Evolutionary conservation across 306 rosid genomes (phyloP), one percentile per base, ranked within the genome.

Genomic region (Alnus glutinosa): DNA sequence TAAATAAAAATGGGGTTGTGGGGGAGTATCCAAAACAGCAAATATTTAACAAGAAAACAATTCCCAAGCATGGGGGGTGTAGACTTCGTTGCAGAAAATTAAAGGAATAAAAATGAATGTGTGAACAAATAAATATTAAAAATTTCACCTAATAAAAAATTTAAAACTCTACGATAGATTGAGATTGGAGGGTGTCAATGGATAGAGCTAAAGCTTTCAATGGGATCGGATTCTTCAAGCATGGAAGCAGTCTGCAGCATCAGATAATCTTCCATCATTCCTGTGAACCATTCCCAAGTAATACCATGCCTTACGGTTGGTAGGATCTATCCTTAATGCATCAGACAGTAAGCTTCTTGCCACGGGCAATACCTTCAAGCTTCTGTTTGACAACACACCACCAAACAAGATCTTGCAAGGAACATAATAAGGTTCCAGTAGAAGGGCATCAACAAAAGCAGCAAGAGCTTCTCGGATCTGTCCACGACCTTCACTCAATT

Each of bases 191-290:
- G 55, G 67, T 28, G 79, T 89, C 91, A 92, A 79, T 74, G 79
- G 71, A 89, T 28, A 64, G 85, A 76, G 90, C 83, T 82, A 88
- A 94, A 95, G 86, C 89, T 87, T 89, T 94, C 97, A 1, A 92
- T 79, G 18, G 98, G 97, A 82, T 90, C 94, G 4, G 93, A 88
- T 86, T 94, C 97, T 89, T 90, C 97, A 36, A 94, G 97, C 92
- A 94, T 92, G 75, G 91, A 94, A 90, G 91, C 97, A 94, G 81
- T 94, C 97, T 23, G 86, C 88, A 16, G 97, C 98, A 76, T 94
- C 97, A 3, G 82, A 77, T 46, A 84, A 76, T 77, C 97, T 87
- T 55, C 94, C 98, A 61, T 94, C 97, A 49, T 83, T 78, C 78
- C 84, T 88, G 86, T 94, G 93, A 81, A 92, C 82, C 82, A 89